These are phyloP conservation scores for Leishmania tropica DNA, from an alignment of 208 protist genomes.

Conservation along the genomic window DNA sequence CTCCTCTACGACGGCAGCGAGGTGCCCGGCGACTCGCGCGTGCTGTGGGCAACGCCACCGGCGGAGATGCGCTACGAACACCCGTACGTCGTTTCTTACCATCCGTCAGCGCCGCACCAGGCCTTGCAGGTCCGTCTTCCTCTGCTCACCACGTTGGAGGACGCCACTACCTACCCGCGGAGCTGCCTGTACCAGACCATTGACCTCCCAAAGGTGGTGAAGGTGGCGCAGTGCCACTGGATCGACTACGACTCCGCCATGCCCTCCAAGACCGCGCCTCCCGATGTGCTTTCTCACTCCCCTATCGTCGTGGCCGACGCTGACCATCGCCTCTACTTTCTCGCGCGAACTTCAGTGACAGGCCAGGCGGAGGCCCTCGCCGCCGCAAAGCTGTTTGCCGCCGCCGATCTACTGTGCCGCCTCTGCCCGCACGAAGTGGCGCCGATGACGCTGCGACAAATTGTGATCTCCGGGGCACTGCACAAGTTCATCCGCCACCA, in stretches of 20 bases:
- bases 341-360: constrained; percentile 33
- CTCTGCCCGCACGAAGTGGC: constrained; percentile 59
- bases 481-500: constrained; percentile 38
- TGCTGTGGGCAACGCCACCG: constrained; percentile 24
- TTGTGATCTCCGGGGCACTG: constrained; percentile 44
- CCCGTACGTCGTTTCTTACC: constrained; percentile 58
- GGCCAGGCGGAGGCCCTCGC: constrained; percentile 40
- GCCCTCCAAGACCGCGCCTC: constrained; percentile 21
- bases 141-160: constrained; percentile 39
- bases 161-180: background rate
- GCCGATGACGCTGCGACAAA: constrained; percentile 22
- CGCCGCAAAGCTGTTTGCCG: constrained; percentile 32
- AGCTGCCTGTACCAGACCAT: constrained; percentile 23
- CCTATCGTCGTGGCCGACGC: constrained; percentile 37
- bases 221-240: constrained; percentile 44
- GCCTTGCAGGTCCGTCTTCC: constrained; percentile 67
- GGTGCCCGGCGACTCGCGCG: constrained; percentile 40
- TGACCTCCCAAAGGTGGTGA: constrained; percentile 12
- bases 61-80: constrained; percentile 47
- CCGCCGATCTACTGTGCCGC: constrained; percentile 54
- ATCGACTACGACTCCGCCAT: constrained; percentile 55
- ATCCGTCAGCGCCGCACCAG: constrained; percentile 17
- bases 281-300: constrained; percentile 33
- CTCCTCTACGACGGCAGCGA: constrained; percentile 63
- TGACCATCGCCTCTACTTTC: constrained; percentile 38